These are phyloP conservation scores for Gaeumannomyces sp. DNA, from an alignment of 2,329 filamentous ascomycete species.

Conservation along the genomic window DNA sequence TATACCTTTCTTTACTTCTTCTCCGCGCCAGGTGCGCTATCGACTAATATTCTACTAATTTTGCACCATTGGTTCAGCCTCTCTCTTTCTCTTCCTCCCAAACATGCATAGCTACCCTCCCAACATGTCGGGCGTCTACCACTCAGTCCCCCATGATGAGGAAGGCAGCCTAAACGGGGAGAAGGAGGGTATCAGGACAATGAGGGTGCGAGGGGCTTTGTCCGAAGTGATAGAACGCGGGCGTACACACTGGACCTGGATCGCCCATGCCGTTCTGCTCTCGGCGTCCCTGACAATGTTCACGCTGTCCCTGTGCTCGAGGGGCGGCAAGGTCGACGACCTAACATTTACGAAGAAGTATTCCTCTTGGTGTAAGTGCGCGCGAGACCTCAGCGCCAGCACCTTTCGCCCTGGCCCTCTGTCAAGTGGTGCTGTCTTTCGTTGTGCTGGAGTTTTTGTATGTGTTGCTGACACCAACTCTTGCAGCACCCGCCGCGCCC, in stretches of 20 bases:
- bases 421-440: too few relatives aligned
- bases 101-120: constrained; percentile 7
- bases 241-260: constrained; percentile 30
- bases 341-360: constrained; percentile 30
- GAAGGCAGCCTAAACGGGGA: constrained; percentile 24
- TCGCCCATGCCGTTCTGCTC: constrained; percentile 33
- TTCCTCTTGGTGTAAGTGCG: constrained; percentile 31
- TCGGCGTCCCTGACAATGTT: constrained; percentile 34
- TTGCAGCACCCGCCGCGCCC: constrained; percentile 38
- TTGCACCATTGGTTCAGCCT: too few relatives aligned
- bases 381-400: neutral
- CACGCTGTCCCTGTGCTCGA: constrained; percentile 32
- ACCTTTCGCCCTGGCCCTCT: too few relatives aligned
- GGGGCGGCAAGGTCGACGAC: constrained; percentile 28
- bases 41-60: too few relatives aligned
- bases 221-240: constrained; percentile 12
- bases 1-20: too few relatives aligned
- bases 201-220: constrained; percentile 10
- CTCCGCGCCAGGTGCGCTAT: too few relatives aligned
- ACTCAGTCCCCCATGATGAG: constrained; percentile 30
- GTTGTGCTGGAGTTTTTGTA: too few relatives aligned
- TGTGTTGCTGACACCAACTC: neutral
- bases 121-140: constrained; percentile 29
- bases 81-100: too few relatives aligned
- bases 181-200: constrained; percentile 14